Evolutionary conservation across 495 filamentous ascomycete species (phyloP).

Genomic region (Penicillium soppii): DNA sequence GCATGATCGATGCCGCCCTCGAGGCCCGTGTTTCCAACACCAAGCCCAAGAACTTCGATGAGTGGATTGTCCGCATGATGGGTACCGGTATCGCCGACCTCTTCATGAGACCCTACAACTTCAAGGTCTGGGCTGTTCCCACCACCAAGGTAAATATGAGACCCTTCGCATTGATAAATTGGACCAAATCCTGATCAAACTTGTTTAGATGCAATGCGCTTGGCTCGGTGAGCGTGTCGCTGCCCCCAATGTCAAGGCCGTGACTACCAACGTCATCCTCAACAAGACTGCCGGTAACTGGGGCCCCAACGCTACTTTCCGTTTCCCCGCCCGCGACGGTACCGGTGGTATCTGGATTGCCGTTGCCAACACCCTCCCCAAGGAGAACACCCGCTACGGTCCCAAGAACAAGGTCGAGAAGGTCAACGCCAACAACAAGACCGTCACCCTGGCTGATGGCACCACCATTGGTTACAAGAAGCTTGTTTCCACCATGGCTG

Average conservation of each 20-base stretch:
- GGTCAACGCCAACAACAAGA: conserved; percentile 81
- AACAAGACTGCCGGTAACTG: conserved; percentile 96
- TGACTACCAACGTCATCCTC: conserved; percentile 92
- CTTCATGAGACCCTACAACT: conserved; percentile 99
- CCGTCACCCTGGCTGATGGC: conserved; percentile 78
- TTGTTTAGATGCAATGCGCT: conserved; percentile 90
- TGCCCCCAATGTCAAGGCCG: conserved; percentile 92
- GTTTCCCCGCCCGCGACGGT: conserved; percentile 92
- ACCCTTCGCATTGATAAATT: background rate
- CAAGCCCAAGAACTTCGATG: conserved; percentile 95
- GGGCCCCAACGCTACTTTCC: conserved; percentile 98
- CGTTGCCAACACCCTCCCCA: conserved; percentile 88
- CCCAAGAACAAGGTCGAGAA: conserved; percentile 79
- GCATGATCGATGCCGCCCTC: conserved; percentile 93
- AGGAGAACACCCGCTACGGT: conserved; percentile 88
- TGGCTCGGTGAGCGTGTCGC: conserved; percentile 99
- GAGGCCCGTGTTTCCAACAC: conserved; percentile 80
- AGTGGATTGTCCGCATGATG: conserved; percentile 96
- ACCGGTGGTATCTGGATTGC: conserved; percentile 99
- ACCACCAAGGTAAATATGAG: conserved; percentile 80
- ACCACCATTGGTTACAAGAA: conserved; percentile 90
- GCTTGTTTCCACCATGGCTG: conserved; percentile 94
- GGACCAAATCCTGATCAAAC: background rate
- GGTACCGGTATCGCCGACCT: conserved; percentile 87
- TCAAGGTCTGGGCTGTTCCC: conserved; percentile 99